Conservation (phyloP, 371 early-diverging fungal genomes). For the Apophysomyces elegans region DNA sequence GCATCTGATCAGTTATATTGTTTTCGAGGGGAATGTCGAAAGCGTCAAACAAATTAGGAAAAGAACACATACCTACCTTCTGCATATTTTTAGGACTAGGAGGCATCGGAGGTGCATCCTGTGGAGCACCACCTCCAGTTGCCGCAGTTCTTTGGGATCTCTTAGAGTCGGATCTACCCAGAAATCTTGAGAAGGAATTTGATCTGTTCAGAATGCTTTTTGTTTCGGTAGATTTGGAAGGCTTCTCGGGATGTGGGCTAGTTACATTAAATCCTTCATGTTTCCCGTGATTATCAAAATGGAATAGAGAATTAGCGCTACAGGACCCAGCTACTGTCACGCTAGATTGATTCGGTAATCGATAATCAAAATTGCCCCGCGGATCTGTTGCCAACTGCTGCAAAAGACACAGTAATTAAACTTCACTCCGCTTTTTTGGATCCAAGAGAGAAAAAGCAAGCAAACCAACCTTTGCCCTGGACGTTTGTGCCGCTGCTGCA, state of each 20-base stretch:
- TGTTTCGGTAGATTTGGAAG: conserved; percentile 46
- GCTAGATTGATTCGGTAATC: conserved; percentile 22
- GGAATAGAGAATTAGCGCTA: conserved; percentile 13
- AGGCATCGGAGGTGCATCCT: conserved; percentile 38
- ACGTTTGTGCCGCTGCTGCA: conserved; percentile 34
- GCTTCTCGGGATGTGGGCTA: conserved; percentile 28
- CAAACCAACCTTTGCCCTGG: conserved; percentile 27
- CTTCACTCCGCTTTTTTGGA: neutral
- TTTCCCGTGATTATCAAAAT: conserved; percentile 27
- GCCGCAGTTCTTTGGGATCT: conserved; percentile 29
- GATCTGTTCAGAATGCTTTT: conserved; percentile 49
- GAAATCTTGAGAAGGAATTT: conserved; percentile 54
- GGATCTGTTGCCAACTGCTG: conserved; percentile 11
- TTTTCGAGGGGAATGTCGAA: neutral
- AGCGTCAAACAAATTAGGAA: neutral
- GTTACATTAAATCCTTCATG: conserved; percentile 44
- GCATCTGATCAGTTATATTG: neutral
- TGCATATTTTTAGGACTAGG: conserved; percentile 46
- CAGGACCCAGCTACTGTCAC: conserved; percentile 15
- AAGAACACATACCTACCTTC: conserved; percentile 31
- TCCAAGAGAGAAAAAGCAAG: conserved; percentile 1
- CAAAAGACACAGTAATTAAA: conserved; percentile 9
- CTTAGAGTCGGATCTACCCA: conserved; percentile 54
- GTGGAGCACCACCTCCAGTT: conserved; percentile 13
- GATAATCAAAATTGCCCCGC: conserved; percentile 16